Base-by-base conservation (phyloP, 768 basidiomycete genomes). In the Hygrophoropsis aurantiaca region DNA sequence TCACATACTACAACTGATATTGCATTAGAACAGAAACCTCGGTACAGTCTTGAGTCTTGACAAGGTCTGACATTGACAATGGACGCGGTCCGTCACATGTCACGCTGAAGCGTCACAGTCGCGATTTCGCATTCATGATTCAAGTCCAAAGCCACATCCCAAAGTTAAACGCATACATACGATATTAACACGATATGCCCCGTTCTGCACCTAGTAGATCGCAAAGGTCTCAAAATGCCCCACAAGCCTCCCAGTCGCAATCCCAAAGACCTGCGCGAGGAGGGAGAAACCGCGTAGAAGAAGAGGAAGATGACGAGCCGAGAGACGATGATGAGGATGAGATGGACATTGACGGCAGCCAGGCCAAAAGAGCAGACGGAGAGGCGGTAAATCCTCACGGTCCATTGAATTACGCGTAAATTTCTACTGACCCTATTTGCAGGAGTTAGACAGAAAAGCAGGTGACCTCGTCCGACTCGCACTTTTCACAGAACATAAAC, bases 391-490 rank as follows among this genome's bases (percentile, higher is more conserved):
- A 55, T 13, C 36, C 5, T 39, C 5, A n/a, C n/a, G n/a, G n/a
- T n/a, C n/a, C n/a, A n/a, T n/a, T n/a, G n/a, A n/a, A n/a, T n/a
- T n/a, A n/a, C n/a, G n/a, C 45, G 8, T 40, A 13, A 16, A 9
- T 9, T 10, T 11, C 9, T 4, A 2, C n/a, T 9, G 8, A 23
- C n/a, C 10, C 20, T 20, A 24, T 32, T 3, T 20, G 20, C 38
- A 94, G 90, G 81, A 85, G 16, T 57, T 83, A 19, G 69, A 73
- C n/a, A 75, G 79, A 42, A 83, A 80, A 61, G 87, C 87, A 0
- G 74, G 78, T 40, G 81, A 84, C 42, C 75, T 95, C 25, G 88
- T 87, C 9, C 79, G 92, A 15, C 74, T 91, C 19, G 90, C 91
- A 2, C 71, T 97, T 34, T 94, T 93, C 64, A 75, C 73, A 4